Conservation (phyloP, 305 asterid species). For the Striga hermonthica region DNA sequence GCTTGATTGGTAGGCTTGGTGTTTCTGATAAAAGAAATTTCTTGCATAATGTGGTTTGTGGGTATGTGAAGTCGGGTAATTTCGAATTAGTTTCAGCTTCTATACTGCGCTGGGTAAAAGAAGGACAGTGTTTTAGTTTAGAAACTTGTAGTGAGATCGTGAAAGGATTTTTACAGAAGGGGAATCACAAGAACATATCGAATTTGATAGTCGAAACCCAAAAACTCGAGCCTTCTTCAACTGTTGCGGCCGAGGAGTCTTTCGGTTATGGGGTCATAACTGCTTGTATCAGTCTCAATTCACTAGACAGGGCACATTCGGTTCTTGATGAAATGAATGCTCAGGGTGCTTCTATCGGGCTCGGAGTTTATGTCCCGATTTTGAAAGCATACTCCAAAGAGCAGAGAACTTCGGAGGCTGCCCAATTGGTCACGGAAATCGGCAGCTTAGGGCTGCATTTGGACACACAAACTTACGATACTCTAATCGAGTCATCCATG, state of each 20-base stretch:
- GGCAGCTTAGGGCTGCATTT: slow-evolving; percentile 55
- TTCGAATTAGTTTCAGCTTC: slow-evolving; percentile 53
- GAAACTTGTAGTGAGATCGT: slow-evolving; percentile 63
- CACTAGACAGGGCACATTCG: slow-evolving; percentile 68
- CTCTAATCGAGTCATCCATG: slow-evolving; percentile 82
- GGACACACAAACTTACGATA: slow-evolving; percentile 60
- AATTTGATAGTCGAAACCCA: slow-evolving; percentile 65
- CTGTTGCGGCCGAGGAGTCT: slow-evolving; percentile 50
- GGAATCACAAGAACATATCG: slow-evolving; percentile 55
- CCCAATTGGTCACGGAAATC: slow-evolving; percentile 73
- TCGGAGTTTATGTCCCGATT: slow-evolving; percentile 76
- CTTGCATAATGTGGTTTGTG: slow-evolving; percentile 63
- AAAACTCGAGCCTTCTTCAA: slow-evolving; percentile 59
- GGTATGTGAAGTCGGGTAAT: slow-evolving; percentile 59
- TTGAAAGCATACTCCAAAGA: slow-evolving; percentile 74
- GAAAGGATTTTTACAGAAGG: slow-evolving; percentile 51
- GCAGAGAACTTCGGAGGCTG: slow-evolving; percentile 78
- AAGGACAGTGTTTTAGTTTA: slow-evolving; percentile 42
- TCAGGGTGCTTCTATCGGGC: slow-evolving; percentile 57
- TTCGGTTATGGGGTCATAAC: slow-evolving; percentile 65
- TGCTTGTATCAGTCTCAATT: slow-evolving; percentile 61
- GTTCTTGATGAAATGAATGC: slow-evolving; percentile 83
- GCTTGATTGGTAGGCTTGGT: slow-evolving; percentile 53
- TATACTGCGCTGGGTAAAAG: slow-evolving; percentile 48
- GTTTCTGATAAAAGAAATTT: slow-evolving; percentile 39